phyloP scores from a whole-genome alignment of 441 rosid genomes.

The Adansonia gregorii region DNA sequence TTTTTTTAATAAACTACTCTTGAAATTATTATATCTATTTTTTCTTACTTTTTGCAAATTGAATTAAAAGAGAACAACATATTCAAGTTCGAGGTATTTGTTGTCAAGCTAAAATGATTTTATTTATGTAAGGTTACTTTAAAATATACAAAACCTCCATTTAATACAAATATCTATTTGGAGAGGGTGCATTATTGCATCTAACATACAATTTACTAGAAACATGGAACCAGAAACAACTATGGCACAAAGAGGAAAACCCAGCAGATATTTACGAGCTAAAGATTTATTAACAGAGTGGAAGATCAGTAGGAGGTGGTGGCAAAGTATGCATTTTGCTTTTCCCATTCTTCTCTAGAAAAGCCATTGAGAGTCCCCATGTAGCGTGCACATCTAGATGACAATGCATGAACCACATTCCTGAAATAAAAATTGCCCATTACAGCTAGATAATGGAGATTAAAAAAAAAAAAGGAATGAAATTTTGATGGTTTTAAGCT shows the following conservation, averaged over 20 bases:
- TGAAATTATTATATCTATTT: no score
- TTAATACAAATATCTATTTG: no score
- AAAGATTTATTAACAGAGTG: slow-evolving; percentile 14
- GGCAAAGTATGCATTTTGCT: slow-evolving; percentile 33
- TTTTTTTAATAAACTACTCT: no score
- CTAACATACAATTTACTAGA: no score
- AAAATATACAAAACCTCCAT: no score
- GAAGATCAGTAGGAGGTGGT: slow-evolving; percentile 31
- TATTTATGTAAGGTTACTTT: no score
- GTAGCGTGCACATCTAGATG: slow-evolving; percentile 27
- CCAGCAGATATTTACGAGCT: not conserved
- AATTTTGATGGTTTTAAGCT: not conserved
- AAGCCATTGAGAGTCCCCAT: slow-evolving; percentile 38
- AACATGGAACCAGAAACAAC: no score
- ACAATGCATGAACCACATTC: not conserved
- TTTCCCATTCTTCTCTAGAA: slow-evolving; percentile 33
- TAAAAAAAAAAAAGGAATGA: not conserved
- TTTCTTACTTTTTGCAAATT: no score
- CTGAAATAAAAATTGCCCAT: not conserved
- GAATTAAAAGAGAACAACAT: no score
- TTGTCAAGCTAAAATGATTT: no score
- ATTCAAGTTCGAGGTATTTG: no score
- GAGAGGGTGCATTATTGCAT: no score
- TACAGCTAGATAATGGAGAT: not conserved
- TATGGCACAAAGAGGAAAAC: not conserved